Percentiles rank a stretch among this genome's conserved stretches.
These are phyloP conservation scores for Neopestalotiopsis sp. DNA, from an alignment of 2,329 filamentous ascomycete genomes.

Conservation along the genomic window DNA sequence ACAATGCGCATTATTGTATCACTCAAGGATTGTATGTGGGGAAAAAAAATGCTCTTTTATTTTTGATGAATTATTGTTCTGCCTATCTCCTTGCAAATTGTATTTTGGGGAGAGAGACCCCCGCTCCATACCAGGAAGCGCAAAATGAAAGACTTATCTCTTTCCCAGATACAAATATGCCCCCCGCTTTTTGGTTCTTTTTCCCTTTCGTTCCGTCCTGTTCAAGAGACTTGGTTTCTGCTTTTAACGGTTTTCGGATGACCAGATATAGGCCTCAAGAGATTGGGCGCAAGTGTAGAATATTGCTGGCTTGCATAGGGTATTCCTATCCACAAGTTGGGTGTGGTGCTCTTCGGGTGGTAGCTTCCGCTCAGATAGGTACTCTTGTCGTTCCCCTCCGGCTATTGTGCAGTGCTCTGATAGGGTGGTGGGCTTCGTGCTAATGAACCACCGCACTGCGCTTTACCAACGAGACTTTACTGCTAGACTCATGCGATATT, in stretches of 20 bases:
- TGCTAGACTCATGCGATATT: too few relatives aligned
- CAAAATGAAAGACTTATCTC: conserved; percentile 11
- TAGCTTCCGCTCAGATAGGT: too few relatives aligned
- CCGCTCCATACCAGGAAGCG: conserved; percentile 3
- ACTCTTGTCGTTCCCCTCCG: too few relatives aligned
- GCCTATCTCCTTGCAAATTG: neutral
- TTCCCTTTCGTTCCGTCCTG: neutral
- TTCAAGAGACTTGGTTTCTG: too few relatives aligned
- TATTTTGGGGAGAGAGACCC: neutral
- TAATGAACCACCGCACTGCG: too few relatives aligned
- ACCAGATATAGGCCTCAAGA: too few relatives aligned
- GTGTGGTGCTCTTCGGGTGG: neutral
- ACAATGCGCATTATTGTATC: neutral
- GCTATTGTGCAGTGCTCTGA: too few relatives aligned
- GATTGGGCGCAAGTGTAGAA: too few relatives aligned
- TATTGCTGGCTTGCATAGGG: too few relatives aligned
- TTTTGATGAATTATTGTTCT: conserved; percentile 4
- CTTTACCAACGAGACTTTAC: too few relatives aligned
- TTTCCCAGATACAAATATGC: conserved; percentile 8
- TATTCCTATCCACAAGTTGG: neutral
- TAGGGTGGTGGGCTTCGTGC: too few relatives aligned
- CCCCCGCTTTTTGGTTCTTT: neutral
- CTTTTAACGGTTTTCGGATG: neutral
- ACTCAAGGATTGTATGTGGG: neutral
- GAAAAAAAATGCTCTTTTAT: too few relatives aligned